Percentiles rank a stretch among this genome's conserved stretches.
phyloP scores from a whole-genome alignment of 768 basidiomycete species.

The Lentinus brumalis region DNA sequence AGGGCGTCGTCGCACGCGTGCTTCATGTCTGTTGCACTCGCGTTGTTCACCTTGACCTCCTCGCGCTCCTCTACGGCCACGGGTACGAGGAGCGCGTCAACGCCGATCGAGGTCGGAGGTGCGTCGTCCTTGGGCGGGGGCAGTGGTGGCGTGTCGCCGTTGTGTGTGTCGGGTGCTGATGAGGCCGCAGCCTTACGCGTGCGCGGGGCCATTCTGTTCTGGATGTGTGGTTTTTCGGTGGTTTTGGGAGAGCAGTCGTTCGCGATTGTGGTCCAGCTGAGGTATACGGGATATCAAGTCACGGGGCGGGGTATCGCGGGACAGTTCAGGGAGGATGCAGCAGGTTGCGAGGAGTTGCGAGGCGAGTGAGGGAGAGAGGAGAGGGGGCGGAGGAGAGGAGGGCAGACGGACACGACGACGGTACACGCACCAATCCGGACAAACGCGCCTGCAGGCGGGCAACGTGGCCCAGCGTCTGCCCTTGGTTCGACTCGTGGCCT shows the following conservation, averaged over 20 bases:
- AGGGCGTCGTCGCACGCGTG: constrained; percentile 78
- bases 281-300: not conserved
- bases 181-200: constrained; percentile 18
- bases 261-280: not conserved
- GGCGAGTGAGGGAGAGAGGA: not conserved
- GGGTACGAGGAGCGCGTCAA: constrained; percentile 23
- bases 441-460: constrained; percentile 12
- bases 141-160: not conserved
- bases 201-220: constrained; percentile 21
- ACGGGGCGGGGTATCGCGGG: not conserved
- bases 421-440: constrained; percentile 12
- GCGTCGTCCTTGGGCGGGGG: constrained; percentile 6
- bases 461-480: constrained; percentile 18
- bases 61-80: constrained; percentile 31
- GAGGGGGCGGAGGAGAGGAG: not conserved
- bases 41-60: constrained; percentile 53
- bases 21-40: constrained; percentile 53
- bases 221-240: constrained; percentile 1
- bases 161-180: not conserved
- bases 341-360: constrained; percentile 1
- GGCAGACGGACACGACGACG: not conserved
- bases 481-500: not conserved
- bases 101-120: constrained; percentile 4
- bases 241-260: not conserved
- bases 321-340: constrained; percentile 1